Evolutionary conservation across 805 yeast species (phyloP), one percentile per base, ranked within the genome.

Genomic region (Brettanomyces nanus): DNA sequence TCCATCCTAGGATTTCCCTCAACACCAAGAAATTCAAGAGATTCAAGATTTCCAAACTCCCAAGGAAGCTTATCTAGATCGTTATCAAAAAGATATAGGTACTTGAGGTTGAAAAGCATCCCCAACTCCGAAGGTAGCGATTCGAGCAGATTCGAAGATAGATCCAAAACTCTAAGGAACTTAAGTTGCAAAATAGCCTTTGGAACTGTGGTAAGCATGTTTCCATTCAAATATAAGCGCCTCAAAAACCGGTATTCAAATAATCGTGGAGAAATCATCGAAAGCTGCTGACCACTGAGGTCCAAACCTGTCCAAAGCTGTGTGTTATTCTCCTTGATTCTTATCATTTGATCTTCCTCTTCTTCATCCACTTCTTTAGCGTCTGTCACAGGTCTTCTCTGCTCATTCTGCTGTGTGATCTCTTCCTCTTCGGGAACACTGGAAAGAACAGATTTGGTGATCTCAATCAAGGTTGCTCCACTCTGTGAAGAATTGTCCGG

Each of bases 291-390:
- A 42, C 96, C 96, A 46, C 94, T 78, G 46, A 90, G 66, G 63
- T 92, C 99, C 46, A 92, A 66, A 5, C 89, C 90, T 38, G 94
- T 83, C 99, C 99, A 92, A 54, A 84, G 71, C 62, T 89, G 97
- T 42, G 79, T 80, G 27, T 82, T 77, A 53, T 69, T 68, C 20
- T 75, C 71, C 44, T 69, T 69, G 27, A 68, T 61, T 59, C 78
- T 69, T 63, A 77, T 71, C 58, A 82, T 64, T 55, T 78, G 77
- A 50, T 75, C 79, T 53, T 78, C 81, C 49, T 74, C 77, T 52
- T 78, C 82, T 50, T 80, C 85, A 42, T 68, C 64, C 33, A 69
- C 66, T 14, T 63, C 51, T 19, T 49, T 44, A 19, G 56, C 58
- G 33, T 52, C 52, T 4, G 60, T 43, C 33, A 57, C 40, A n/a